A percentile compares a stretch with the other conserved stretches of the same genome.
These are phyloP conservation scores for Canna indica DNA, from an alignment of 176 grass and related monocot genomes.

Conservation along the genomic window DNA sequence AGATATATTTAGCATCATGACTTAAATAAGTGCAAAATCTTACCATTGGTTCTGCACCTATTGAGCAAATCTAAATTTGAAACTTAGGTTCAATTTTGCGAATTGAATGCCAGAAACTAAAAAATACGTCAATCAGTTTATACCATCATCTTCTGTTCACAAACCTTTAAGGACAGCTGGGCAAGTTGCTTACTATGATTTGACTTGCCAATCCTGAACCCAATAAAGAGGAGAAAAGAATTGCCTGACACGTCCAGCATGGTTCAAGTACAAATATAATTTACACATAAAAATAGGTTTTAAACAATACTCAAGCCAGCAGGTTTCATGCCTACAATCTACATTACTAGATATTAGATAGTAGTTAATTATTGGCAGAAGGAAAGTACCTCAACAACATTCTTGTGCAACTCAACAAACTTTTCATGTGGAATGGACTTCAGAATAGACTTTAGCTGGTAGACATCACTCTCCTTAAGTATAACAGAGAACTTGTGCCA, in stretches of 20 bases:
- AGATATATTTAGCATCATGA: neutral
- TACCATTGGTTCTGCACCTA: neutral
- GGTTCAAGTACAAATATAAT: neutral
- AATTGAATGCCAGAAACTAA: neutral
- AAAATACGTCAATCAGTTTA: neutral
- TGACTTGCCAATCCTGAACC: neutral
- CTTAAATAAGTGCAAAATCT: neutral
- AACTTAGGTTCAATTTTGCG: neutral
- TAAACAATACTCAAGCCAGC: neutral
- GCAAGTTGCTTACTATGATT: neutral
- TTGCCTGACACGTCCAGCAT: neutral
- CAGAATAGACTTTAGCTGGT: slow-evolving; percentile 69
- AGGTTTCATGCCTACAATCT: neutral
- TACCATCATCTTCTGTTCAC: neutral
- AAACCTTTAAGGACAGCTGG: neutral
- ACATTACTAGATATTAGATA: neutral
- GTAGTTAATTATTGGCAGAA: neutral
- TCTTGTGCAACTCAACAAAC: slow-evolving; percentile 65
- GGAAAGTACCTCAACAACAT: slow-evolving; percentile 38
- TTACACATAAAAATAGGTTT: neutral
- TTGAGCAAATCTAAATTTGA: neutral
- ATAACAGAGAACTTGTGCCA: slow-evolving; percentile 71
- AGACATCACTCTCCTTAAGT: slow-evolving; percentile 78
- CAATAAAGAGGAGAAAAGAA: neutral
- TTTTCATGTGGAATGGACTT: slow-evolving; percentile 72